Conservation (phyloP, 202 grass and related monocot genomes). For the Panicum hallii region DNA sequence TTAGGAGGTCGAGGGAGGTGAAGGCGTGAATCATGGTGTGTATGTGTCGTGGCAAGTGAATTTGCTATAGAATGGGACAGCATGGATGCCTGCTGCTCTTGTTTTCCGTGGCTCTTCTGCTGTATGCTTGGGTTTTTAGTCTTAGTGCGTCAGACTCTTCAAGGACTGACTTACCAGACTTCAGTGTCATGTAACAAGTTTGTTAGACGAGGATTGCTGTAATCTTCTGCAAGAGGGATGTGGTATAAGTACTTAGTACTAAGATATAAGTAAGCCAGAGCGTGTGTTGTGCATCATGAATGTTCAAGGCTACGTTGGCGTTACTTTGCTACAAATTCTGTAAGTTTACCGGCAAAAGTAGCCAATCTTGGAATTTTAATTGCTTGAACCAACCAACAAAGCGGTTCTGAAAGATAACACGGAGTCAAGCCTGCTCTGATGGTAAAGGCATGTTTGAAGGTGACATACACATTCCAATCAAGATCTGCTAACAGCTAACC, state of each 20-base stretch:
- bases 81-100: background rate
- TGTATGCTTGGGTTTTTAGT: constrained; percentile 12
- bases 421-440: background rate
- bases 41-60: constrained; percentile 39
- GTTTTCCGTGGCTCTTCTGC: constrained; percentile 12
- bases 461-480: constrained; percentile 11
- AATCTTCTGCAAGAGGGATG: constrained; percentile 32
- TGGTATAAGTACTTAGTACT: background rate
- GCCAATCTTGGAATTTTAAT: background rate
- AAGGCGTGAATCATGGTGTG: background rate
- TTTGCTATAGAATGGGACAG: constrained; percentile 43
- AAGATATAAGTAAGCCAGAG: constrained; percentile 8
- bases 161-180: constrained; percentile 14
- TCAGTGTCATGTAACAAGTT: constrained; percentile 47
- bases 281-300: background rate
- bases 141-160: constrained; percentile 1
- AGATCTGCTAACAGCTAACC: background rate
- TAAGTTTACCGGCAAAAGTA: background rate
- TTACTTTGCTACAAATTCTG: background rate
- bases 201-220: constrained; percentile 37
- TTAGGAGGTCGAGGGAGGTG: constrained; percentile 14
- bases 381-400: background rate
- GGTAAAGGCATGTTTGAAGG: background rate
- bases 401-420: background rate
- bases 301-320: background rate